Percentiles rank a stretch among this genome's conserved stretches.
Evolutionary conservation across 495 filamentous ascomycete species (phyloP).

Genomic region (Echria macrotheca): DNA sequence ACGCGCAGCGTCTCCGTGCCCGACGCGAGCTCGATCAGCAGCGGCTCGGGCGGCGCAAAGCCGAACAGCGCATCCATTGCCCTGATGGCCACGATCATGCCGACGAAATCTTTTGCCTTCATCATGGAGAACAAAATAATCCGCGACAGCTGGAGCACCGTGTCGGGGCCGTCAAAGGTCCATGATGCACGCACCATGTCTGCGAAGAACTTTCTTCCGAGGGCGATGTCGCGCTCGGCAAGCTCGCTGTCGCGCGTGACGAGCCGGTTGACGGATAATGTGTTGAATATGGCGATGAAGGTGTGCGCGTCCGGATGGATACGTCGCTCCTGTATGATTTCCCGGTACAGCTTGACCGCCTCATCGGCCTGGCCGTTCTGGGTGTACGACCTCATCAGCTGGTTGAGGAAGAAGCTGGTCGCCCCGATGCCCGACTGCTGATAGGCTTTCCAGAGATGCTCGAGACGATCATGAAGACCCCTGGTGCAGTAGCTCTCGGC

Average conservation of each 20-base stretch:
- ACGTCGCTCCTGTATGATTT: slow-evolving; percentile 29
- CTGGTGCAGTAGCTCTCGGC: slow-evolving; percentile 64
- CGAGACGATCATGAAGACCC: slow-evolving; percentile 48
- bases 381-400: slow-evolving; percentile 59
- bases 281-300: slow-evolving; percentile 60
- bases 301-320: slow-evolving; percentile 62
- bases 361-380: slow-evolving; percentile 44
- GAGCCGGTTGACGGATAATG: slow-evolving; percentile 39
- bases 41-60: slow-evolving; percentile 38
- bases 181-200: slow-evolving; percentile 50
- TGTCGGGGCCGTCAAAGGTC: slow-evolving; percentile 27
- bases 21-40: slow-evolving; percentile 37
- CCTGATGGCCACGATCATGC: slow-evolving; percentile 57
- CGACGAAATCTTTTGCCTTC: slow-evolving; percentile 40
- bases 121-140: slow-evolving; percentile 41
- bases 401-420: slow-evolving; percentile 70
- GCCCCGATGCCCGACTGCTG: slow-evolving; percentile 54
- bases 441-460: slow-evolving; percentile 54
- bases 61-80: slow-evolving; percentile 50
- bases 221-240: slow-evolving; percentile 42
- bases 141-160: slow-evolving; percentile 34
- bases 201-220: slow-evolving; percentile 51
- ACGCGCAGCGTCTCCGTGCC: slow-evolving; percentile 33
- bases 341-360: slow-evolving; percentile 53
- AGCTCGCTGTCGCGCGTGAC: slow-evolving; percentile 36